These are phyloP conservation scores for Lizonia empirigonia DNA, from an alignment of 2,329 filamentous ascomycete species.

Conservation along the genomic window DNA sequence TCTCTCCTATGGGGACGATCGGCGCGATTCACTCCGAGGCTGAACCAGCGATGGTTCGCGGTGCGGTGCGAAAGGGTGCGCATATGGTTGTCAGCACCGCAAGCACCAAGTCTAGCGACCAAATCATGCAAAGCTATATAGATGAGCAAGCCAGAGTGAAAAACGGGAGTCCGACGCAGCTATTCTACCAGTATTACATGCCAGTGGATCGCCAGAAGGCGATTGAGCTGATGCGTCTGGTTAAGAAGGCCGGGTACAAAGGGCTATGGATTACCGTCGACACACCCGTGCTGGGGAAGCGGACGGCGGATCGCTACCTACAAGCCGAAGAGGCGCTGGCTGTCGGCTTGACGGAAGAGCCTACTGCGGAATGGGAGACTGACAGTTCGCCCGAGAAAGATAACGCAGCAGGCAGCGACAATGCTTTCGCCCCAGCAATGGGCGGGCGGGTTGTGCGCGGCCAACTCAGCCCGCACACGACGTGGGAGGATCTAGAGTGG, in stretches of 20 bases:
- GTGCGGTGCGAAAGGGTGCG: conserved; percentile 42
- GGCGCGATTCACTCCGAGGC: conserved; percentile 44
- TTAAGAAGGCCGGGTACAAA: conserved; percentile 41
- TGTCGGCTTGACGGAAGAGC: conserved; percentile 58
- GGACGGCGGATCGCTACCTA: conserved; percentile 42
- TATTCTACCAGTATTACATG: conserved; percentile 49
- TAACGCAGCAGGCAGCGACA: conserved; percentile 55
- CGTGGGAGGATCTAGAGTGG: conserved; percentile 56
- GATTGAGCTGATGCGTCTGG: conserved; percentile 40
- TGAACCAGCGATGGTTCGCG: conserved; percentile 45
- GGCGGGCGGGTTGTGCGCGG: conserved; percentile 50
- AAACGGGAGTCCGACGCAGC: conserved; percentile 32
- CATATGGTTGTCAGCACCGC: conserved; percentile 47
- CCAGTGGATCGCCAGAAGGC: conserved; percentile 40
- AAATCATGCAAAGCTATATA: conserved; percentile 41
- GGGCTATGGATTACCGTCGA: conserved; percentile 48
- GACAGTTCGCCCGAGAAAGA: conserved; percentile 10
- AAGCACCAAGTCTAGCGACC: conserved; percentile 37
- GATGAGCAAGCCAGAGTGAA: conserved; percentile 34
- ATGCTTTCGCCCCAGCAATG: conserved; percentile 63
- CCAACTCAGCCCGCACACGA: conserved; percentile 53
- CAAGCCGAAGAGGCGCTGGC: conserved; percentile 57
- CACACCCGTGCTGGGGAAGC: conserved; percentile 43
- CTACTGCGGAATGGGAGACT: conserved; percentile 57
- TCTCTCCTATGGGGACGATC: conserved; percentile 48